Percentiles rank a stretch among this genome's conserved stretches.
Conservation (phyloP, 1,284 basidiomycete genomes). For the Wolfiporia cocos region DNA sequence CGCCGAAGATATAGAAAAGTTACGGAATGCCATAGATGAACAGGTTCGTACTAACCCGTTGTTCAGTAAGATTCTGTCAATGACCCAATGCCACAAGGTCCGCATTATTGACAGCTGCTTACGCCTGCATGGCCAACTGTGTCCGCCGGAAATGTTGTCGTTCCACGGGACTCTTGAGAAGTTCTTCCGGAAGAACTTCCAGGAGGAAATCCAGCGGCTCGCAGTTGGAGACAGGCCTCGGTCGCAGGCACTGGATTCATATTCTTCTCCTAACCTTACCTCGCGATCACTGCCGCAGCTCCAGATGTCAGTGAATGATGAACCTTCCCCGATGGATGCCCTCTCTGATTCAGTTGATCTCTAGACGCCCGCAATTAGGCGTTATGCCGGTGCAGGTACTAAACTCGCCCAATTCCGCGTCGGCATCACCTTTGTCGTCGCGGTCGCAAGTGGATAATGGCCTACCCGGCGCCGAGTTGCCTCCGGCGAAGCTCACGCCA, state of each 20-base stretch:
- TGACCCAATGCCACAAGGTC: too few species aligned
- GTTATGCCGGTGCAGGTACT: slow-evolving; percentile 16
- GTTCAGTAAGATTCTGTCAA: not conserved
- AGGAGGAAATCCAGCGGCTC: slow-evolving; percentile 77
- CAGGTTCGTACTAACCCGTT: slow-evolving; percentile 47
- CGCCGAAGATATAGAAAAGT: slow-evolving; percentile 60
- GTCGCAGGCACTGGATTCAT: slow-evolving; percentile 19
- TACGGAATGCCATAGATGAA: slow-evolving; percentile 74
- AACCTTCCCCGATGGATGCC: too few species aligned
- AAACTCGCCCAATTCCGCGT: slow-evolving; percentile 27
- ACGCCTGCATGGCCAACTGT: slow-evolving; percentile 76
- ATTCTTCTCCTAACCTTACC: slow-evolving; percentile 8
- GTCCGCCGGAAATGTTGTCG: slow-evolving; percentile 80
- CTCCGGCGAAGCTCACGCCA: slow-evolving; percentile 56
- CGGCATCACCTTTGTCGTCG: slow-evolving; percentile 30
- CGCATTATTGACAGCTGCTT: slow-evolving; percentile 81
- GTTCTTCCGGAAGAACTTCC: slow-evolving; percentile 87
- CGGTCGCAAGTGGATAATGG: slow-evolving; percentile 15
- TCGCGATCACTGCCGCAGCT: slow-evolving; percentile 4
- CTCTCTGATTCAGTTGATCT: not conserved
- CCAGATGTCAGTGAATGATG: not conserved
- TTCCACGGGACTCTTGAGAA: slow-evolving; percentile 90
- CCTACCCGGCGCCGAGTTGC: slow-evolving; percentile 14
- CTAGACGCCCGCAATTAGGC: slow-evolving; percentile 14
- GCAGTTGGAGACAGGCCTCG: slow-evolving; percentile 34